Evolutionary conservation across 257 asterid species (phyloP), one percentile per base, ranked within the genome.

Genomic region (Ballota nigra): DNA sequence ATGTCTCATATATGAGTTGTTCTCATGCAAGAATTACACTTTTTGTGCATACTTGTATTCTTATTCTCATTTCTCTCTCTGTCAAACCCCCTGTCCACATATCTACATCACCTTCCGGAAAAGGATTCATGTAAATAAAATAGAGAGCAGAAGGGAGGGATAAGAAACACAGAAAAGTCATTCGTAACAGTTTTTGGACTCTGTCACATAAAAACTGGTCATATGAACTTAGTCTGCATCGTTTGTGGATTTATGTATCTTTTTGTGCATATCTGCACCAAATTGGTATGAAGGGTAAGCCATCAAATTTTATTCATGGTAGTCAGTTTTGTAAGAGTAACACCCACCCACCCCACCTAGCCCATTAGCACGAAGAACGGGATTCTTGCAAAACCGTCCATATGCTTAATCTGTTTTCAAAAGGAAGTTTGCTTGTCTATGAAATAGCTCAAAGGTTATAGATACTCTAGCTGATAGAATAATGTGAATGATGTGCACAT

Each of bases 1-100:
- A n/a, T n/a, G n/a, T n/a, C n/a, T n/a, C n/a, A n/a, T n/a, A n/a
- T n/a, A n/a, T n/a, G n/a, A n/a, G n/a, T n/a, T n/a, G n/a, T n/a
- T n/a, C n/a, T n/a, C n/a, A n/a, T n/a, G n/a, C n/a, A n/a, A n/a
- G n/a, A n/a, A n/a, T n/a, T n/a, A n/a, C n/a, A n/a, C n/a, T n/a
- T n/a, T n/a, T n/a, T n/a, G 59, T 75, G 26, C 63, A 55, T 41
- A 75, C 45, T 71, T 71, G 72, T 73, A 63, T 63, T 62, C 28
- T 23, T 69, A 53, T 23, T 24, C 22, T 24, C 13, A 5, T 31
- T 63, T 24, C 43, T 68, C 16, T 28, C 62, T 60, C 36, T 53
- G 11, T 41, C 16, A 5, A 51, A 36, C n/a, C 19, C 43, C 15
- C 45, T 43, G 10, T 29, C 41, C 59, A 56, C 58, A 8, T 56